Evolutionary conservation across 2,329 filamentous ascomycete genomes (phyloP).

Genomic region (Torrubiella hemipterigena): DNA sequence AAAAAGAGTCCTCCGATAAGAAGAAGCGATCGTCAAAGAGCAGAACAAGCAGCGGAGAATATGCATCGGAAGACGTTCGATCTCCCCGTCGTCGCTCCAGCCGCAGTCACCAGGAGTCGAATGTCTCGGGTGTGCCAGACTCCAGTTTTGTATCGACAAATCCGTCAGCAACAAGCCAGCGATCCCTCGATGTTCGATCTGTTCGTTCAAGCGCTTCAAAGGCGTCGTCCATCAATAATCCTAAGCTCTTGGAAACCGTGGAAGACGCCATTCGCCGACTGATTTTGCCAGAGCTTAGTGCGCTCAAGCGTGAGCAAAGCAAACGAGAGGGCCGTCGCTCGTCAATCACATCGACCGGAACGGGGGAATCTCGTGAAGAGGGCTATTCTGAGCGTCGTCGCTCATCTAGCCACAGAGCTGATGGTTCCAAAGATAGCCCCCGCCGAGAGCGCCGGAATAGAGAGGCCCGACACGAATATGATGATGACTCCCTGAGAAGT

Average conservation of each 20-base stretch:
- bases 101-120: constrained; percentile 38
- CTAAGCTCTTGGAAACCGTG: constrained; percentile 78
- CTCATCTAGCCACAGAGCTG: constrained; percentile 43
- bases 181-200: constrained; percentile 43
- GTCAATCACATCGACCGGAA: constrained; percentile 47
- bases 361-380: constrained; percentile 42
- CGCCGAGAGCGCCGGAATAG: constrained; percentile 35
- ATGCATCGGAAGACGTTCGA: constrained; percentile 30
- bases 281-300: constrained; percentile 83
- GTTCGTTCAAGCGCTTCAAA: constrained; percentile 39
- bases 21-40: constrained; percentile 27
- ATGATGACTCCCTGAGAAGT: constrained; percentile 35
- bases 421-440: constrained; percentile 39
- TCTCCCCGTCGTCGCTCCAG: constrained; percentile 38
- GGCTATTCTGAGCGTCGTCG: constrained; percentile 48
- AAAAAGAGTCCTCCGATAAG: constrained; percentile 35
- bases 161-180: constrained; percentile 40
- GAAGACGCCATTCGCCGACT: constrained; percentile 85
- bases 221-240: constrained; percentile 76
- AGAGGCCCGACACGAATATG: constrained; percentile 43
- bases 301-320: constrained; percentile 82
- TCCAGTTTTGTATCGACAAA: constrained; percentile 43
- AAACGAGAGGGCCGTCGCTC: constrained; percentile 59
- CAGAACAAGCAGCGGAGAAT: constrained; percentile 38
- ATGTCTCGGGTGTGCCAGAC: constrained; percentile 36